Evolutionary conservation across 1,284 basidiomycete species (phyloP), one percentile per base, ranked within the genome.

Genomic region (Macrocystidia cucumis): DNA sequence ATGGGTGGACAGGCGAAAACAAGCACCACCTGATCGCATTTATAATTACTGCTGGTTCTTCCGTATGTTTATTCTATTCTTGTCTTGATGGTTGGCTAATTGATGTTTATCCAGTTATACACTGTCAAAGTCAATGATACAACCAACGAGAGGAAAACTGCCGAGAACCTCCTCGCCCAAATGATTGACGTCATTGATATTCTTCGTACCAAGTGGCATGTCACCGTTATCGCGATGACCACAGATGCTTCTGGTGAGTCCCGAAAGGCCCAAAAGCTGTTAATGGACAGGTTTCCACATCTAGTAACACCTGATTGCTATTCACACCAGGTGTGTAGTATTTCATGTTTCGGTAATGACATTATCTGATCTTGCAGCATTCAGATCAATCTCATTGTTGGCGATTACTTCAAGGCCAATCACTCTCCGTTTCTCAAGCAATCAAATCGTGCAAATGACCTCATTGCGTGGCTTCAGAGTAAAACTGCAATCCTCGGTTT

Each of bases 361-460:
- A 37, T 38, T 31, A 35, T 28, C 23, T 22, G 25, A 18, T 19
- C 29, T 23, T 17, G n/a, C 9, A 20, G 6, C 22, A 7, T 29
- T 4, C 41, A 67, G 61, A 50, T 65, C 6, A 63, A 65, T 38
- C 49, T 66, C 9, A 42, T 67, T 40, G 58, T 65, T 21, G 51
- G 60, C 1, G 54, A 67, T 37, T 61, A 57, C 37, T 57, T 65
- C 41, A 57, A 57, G 38, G 24, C 26, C 19, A 35, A 43, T 20
- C n/a, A n/a, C n/a, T 19, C 28, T n/a, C 20, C 12, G 8, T 33
- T 46, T n/a, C 34, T 52, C 6, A 11, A 29, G 4, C 38, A 40
- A 25, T 32, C 35, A 6, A 39, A 47, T 7, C 32, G 40, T 14
- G 49, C 49, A 8, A 41, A 39, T 9, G 50, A 55, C 2, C 44